Evolutionary conservation across 2,329 filamentous ascomycete genomes (phyloP), one percentile per base, ranked within the genome.

Genomic region (Trichoderma cornu-damae): DNA sequence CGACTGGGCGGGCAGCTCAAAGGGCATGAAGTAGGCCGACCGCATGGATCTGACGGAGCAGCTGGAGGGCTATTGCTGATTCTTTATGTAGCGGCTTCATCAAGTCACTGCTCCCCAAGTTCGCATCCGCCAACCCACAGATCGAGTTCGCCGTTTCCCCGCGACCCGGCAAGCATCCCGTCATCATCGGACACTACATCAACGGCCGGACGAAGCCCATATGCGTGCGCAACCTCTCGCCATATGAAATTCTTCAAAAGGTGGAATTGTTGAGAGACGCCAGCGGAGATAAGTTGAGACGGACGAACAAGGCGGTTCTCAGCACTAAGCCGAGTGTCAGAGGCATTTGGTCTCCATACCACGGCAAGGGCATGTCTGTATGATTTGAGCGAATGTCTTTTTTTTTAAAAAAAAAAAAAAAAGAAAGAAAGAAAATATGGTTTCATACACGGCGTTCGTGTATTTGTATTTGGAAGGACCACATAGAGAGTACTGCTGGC

Each of bases 91-190:
- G 90, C 67, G 77, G 84, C 65, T 96, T 96, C 79, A 85, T 97
- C 72, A 87, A 88, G 72, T 79, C 86, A 61, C 78, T 83, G 40
- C 87, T 96, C 58, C 79, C 87, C 48, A 76, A 80, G 63, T 96
- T 99, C 76, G 92, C 92, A 56, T 78, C 83, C 65, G 77, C 81
- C 66, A 89, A 96, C 75, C 91, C 93, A 28, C 83, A 90, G 72
- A 86, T 97, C 78, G 92, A 97, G 76, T 90, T 99, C 75, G 85
- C 84, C 67, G 85, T 99, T 60, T 95, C 92, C 37, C 94, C 93
- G 16, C 87, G 92, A 64, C 93, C 92, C n/a, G 79, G 85, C 65
- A 88, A 88, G 69, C 93, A 97, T 74, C 94, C 94, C 35, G 84
- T 96, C 61, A 84, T 99, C 66, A 85, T 87, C 66, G 94, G 90